Base-by-base conservation (phyloP, 169 alveolate genomes). In the Plasmodium ovale region DNA sequence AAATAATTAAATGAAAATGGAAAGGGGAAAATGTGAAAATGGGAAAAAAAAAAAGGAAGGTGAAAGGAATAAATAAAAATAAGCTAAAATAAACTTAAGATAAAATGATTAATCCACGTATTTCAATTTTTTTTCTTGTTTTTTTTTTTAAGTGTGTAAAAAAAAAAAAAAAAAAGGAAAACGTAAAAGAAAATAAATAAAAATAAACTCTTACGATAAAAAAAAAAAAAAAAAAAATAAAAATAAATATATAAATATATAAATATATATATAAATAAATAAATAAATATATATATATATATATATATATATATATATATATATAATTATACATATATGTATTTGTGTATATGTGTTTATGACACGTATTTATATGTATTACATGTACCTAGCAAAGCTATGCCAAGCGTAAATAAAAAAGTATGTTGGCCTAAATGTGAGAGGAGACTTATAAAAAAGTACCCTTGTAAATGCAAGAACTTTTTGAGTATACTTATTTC, bases 101-200 rank as follows among this genome's bases (percentile, higher is more conserved):
- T 42, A n/a, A 44, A 68, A 42, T 68, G 37, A 49, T 68, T 68
- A 42, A 68, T 67, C 37, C 25, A 67, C 31, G 56, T 19, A 67
- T 67, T 53, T 72, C n/a, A 10, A 59, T 72, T 58, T 72, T 31
- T 58, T 72, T 72, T 27, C 51, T 59, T 72, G 19, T 69, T 21
- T 51, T 69, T 70, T 70, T 70, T 70, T 51, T 70, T 58, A 58
- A 35, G 72, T 58, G 72, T 59, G 72, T 59, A 56, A 73, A 73
- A 58, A 62, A 58, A 37, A 31, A 25, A 23, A 35, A 23, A 33
- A 25, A 64, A 64, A 31, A 64, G 19, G 42, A 25, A 31, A 10
- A 64, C 16, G 29, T 64, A 23, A 25, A 14, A 25, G 29, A 25
- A 62, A 21, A 31, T 60, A 60, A 21, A 29, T 60, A 60, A 21